Evolutionary conservation across 1,139 yeast genomes (phyloP).

Genomic region (Candida dubliniensis): DNA sequence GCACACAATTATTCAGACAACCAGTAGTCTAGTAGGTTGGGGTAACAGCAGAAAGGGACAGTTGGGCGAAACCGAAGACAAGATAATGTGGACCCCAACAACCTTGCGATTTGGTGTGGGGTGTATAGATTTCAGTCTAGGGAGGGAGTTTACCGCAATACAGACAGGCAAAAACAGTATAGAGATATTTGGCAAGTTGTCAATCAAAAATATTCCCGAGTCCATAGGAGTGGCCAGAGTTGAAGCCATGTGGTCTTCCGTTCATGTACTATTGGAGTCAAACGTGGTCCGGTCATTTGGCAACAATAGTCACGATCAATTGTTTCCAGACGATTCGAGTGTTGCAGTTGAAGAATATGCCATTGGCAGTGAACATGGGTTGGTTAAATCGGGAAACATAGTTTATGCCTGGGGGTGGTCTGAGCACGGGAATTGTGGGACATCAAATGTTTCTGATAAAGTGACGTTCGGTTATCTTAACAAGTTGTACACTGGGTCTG

Average conservation of each 20-base stretch:
- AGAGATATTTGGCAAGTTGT: slow-evolving; percentile 18
- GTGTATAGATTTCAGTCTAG: slow-evolving; percentile 28
- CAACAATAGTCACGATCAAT: slow-evolving; percentile 76
- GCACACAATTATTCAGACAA: slow-evolving; percentile 51
- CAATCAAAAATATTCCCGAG: background rate
- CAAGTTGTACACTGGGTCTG: slow-evolving; percentile 28
- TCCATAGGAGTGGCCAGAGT: slow-evolving; percentile 17
- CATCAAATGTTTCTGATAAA: slow-evolving; percentile 15
- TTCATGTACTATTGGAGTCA: slow-evolving; percentile 43
- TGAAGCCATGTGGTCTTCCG: slow-evolving; percentile 79
- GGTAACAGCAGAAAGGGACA: slow-evolving; percentile 82
- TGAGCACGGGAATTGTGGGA: slow-evolving; percentile 95
- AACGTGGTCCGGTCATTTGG: slow-evolving; percentile 53
- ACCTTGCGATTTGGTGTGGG: slow-evolving; percentile 18
- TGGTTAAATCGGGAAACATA: slow-evolving; percentile 34
- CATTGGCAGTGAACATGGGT: slow-evolving; percentile 88
- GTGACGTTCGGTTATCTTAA: slow-evolving; percentile 44
- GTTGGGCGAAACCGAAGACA: slow-evolving; percentile 35
- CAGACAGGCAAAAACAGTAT: slow-evolving; percentile 10
- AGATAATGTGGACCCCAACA: slow-evolving; percentile 28
- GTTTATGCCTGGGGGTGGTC: slow-evolving; percentile 97
- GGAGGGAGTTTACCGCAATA: slow-evolving; percentile 47
- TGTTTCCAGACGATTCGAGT: slow-evolving; percentile 27
- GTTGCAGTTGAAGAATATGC: slow-evolving; percentile 23
- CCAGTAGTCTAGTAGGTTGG: slow-evolving; percentile 65